Conservation (phyloP, 2,329 filamentous ascomycete genomes). For the Mycosphaerella sp. region DNA sequence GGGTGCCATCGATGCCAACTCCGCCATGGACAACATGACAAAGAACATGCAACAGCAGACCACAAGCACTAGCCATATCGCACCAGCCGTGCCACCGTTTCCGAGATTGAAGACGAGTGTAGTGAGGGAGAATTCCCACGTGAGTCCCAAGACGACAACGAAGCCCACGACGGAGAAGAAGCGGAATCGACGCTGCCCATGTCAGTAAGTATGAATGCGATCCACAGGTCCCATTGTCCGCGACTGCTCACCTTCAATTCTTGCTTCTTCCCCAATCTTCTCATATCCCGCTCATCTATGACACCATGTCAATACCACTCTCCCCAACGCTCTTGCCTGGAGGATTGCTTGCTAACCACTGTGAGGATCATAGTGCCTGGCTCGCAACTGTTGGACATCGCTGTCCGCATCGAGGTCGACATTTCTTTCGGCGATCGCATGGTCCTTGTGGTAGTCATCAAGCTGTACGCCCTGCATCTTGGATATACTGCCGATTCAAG, state of each 20-base stretch:
- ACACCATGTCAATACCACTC: background rate
- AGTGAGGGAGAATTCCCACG: slow-evolving; percentile 26
- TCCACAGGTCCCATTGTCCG: background rate
- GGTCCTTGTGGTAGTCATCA: slow-evolving; percentile 14
- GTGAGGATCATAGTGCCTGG: slow-evolving; percentile 21
- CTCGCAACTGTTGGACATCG: slow-evolving; percentile 18
- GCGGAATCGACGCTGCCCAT: slow-evolving; percentile 25
- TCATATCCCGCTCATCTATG: slow-evolving; percentile 23
- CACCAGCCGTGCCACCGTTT: slow-evolving; percentile 50
- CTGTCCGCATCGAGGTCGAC: slow-evolving; percentile 15
- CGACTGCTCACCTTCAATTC: slow-evolving; percentile 17
- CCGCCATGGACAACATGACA: slow-evolving; percentile 41
- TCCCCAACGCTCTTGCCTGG: background rate
- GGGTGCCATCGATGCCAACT: slow-evolving; percentile 51
- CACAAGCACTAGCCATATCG: slow-evolving; percentile 44
- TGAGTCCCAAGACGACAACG: slow-evolving; percentile 26
- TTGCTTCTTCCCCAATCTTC: slow-evolving; percentile 24
- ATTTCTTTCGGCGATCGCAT: slow-evolving; percentile 13
- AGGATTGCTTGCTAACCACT: slow-evolving; percentile 14
- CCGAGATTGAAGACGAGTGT: slow-evolving; percentile 24
- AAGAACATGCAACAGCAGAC: slow-evolving; percentile 24
- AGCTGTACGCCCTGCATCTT: slow-evolving; percentile 18
- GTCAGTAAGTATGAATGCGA: background rate
- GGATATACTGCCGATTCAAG: background rate
- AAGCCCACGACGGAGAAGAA: slow-evolving; percentile 30